Percentiles rank a stretch among this genome's conserved stretches.
These are phyloP conservation scores for Juglanconis sp. DNA, from an alignment of 2,329 filamentous ascomycete species.

Conservation along the genomic window DNA sequence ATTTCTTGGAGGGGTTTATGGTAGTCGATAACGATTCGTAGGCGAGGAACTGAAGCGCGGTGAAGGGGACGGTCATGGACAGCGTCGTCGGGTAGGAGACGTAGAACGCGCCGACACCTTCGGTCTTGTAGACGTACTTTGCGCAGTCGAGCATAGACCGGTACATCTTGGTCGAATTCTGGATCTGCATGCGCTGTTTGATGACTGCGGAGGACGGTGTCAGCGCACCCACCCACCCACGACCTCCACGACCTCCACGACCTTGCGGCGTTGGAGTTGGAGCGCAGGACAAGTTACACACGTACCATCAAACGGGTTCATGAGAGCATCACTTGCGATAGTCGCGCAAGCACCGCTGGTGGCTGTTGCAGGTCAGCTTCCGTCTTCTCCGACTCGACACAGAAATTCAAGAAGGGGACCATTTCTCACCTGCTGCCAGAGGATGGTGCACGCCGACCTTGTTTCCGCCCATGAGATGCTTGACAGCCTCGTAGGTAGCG, in stretches of 20 bases:
- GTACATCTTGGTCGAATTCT: constrained; percentile 85
- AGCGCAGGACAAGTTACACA: not conserved
- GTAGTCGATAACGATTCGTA: constrained; percentile 95
- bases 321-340: constrained; percentile 94
- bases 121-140: constrained; percentile 77
- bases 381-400: not conserved
- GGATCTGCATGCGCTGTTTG: constrained; percentile 99
- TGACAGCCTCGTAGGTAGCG: constrained; percentile 95
- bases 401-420: no score
- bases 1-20: constrained; percentile 81
- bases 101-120: constrained; percentile 91
- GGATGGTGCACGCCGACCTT: constrained; percentile 84
- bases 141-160: constrained; percentile 85
- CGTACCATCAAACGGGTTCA: constrained; percentile 98
- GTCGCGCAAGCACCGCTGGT: constrained; percentile 92
- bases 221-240: not conserved
- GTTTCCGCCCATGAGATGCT: constrained; percentile 93
- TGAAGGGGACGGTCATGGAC: constrained; percentile 98
- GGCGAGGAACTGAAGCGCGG: constrained; percentile 91
- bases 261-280: not conserved
- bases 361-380: constrained; percentile 47
- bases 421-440: constrained; percentile 74
- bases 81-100: constrained; percentile 97
- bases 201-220: constrained; percentile 63
- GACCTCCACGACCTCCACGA: not conserved